Evolutionary conservation across 257 asterid genomes (phyloP).

Genomic region (Ocimum tenuiflorum): DNA sequence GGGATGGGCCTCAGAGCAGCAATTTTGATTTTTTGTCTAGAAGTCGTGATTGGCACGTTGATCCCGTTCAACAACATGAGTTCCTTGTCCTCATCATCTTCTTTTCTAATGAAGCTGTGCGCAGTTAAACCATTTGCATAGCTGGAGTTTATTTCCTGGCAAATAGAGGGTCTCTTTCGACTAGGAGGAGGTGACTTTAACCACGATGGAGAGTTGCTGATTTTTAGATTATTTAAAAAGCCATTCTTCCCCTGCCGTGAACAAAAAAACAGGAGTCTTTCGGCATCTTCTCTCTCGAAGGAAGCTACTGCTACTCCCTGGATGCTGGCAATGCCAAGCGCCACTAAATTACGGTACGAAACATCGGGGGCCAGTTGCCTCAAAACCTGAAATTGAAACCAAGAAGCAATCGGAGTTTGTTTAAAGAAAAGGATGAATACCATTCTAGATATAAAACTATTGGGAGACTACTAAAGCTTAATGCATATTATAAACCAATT

Average conservation of each 20-base stretch:
- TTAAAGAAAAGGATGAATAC: background rate
- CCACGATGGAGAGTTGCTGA: slow-evolving; percentile 64
- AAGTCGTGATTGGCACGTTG: slow-evolving; percentile 24
- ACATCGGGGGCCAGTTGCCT: slow-evolving; percentile 93
- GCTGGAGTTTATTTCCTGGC: slow-evolving; percentile 28
- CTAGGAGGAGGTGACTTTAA: slow-evolving; percentile 78
- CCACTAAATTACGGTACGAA: slow-evolving; percentile 79
- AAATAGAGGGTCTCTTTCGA: slow-evolving; percentile 48
- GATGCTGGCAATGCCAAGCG: slow-evolving; percentile 80
- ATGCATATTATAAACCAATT: background rate
- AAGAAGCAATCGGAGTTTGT: background rate
- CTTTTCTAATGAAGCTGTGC: slow-evolving; percentile 30
- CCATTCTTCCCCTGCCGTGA: slow-evolving; percentile 36
- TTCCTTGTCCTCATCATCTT: slow-evolving; percentile 33
- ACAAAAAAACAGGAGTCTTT: slow-evolving; percentile 63
- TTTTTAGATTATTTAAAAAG: slow-evolving; percentile 23
- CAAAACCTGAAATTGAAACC: slow-evolving; percentile 48
- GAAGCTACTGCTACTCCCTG: slow-evolving; percentile 90
- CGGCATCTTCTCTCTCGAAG: slow-evolving; percentile 80
- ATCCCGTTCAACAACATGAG: slow-evolving; percentile 37
- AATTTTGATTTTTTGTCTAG: slow-evolving; percentile 46
- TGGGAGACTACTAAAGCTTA: background rate
- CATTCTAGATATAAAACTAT: background rate
- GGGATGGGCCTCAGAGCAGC: slow-evolving; percentile 97
- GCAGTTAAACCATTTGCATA: slow-evolving; percentile 26